Base-by-base conservation (phyloP, 768 basidiomycete species). In the Tylopilus subfusipes region DNA sequence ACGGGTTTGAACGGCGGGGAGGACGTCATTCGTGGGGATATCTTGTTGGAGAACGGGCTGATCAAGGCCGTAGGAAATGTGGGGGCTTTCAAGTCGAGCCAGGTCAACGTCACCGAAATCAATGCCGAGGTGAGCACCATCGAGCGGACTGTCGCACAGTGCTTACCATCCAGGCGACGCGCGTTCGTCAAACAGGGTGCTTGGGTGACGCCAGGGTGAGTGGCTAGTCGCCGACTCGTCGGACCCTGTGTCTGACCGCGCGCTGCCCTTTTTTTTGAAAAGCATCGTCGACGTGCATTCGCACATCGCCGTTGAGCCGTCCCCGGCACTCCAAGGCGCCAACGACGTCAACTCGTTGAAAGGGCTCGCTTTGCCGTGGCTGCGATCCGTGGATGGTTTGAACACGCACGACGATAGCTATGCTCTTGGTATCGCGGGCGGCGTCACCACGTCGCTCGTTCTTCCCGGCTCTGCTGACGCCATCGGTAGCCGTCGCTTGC, bases 361-460 rank as follows among this genome's bases (percentile, higher is more conserved):
- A 9, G 27, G 61, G 8, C 52, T 51, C 25, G 12, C 80, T 14
- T 68, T 77, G 29, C 84, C 86, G 3, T 87, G 83, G 82, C 69
- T 91, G 12, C 77, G 88, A 31, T 82, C 82, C 12, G 68, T 90
- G 19, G 88, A 91, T 56, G 88, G 80, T 0, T 64, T 91, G 58
- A 90, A 91, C 66, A 89, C 86, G 0, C 88, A 88, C 53, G 89
- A 91, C 65, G 74, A 75, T 2, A 74, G 81, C 3, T 87, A 83
- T 62, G 68, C 75, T 18, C 72, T 83, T 4, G 72, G 81, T 4
- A 76, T 86, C 16, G 68, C 88, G 0, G 90, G 90, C 2, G 90
- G 80, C 0, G 81, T 90, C 6, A 90, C 90, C 0, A 87, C 86
- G 4, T 82, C 83, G 3, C 80, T 88, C 49, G 74, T 91, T n/a